Base-by-base conservation (phyloP, 2,329 filamentous ascomycete species). In the Cladosporium phlei region DNA sequence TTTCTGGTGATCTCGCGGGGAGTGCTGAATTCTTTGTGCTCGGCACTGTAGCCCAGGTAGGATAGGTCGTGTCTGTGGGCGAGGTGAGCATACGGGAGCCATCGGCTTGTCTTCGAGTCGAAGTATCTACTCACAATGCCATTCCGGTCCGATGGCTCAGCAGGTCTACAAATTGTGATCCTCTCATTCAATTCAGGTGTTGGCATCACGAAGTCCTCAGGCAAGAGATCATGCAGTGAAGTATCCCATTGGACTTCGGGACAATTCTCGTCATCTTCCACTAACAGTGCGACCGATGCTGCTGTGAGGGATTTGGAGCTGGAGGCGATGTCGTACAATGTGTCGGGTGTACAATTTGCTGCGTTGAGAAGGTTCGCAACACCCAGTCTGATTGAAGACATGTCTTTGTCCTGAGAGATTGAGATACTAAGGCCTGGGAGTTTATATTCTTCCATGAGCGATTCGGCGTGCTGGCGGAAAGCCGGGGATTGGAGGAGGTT, bases 291-390 rank as follows among this genome's bases (percentile, higher is more conserved):
- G 2, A 82, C 58, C 0, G 69, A 66, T 1, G 76, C 76, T 1
- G 73, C 70, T 0, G 72, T 74, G 37, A 78, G 70, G 2, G 76
- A 73, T 57, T 82, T 82, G 16, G 76, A 78, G 1, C 71, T 79
- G 32, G 76, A 79, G 2, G 71, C 79, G 2, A 67, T 69, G 48
- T 75, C 77, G 63, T 76, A 81, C 2, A 81, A 65, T 0, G 77
- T 80, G 22, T 73, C 63, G 1, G 71, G 57, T 0, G 66, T 74
- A 7, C 70, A 69, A 0, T 64, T 59, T 0, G 61, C 67, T 4
- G 59, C 61, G 2, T 46, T 56, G 4, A 69, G 61, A 4, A 68
- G 58, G n/a, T 50, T 48, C 42, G 66, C 56, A 54, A 69, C 50
- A 51, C 72, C 60, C 51, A 69, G 64, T 24, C 67, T 66, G 70